Evolutionary conservation across 2,329 filamentous ascomycete genomes (phyloP).

Genomic region (Monilinia aucupariae): DNA sequence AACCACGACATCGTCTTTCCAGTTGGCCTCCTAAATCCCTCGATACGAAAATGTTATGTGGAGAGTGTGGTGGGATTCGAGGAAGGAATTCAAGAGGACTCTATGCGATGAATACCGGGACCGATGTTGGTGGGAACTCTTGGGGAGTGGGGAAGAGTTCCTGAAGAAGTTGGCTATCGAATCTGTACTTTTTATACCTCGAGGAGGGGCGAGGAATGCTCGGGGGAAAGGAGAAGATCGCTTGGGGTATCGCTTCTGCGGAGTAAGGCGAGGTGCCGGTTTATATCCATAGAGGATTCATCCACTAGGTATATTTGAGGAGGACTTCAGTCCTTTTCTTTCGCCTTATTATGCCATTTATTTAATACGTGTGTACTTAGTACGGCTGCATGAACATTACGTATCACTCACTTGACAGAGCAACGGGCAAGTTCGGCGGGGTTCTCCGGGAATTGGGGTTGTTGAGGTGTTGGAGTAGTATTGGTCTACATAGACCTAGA

Average conservation of each 20-base stretch:
- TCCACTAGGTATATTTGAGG: not conserved
- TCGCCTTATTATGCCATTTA: not conserved
- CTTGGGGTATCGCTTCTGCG: not conserved
- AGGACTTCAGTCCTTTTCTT: not conserved
- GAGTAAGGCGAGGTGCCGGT: not conserved
- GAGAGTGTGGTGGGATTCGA: not conserved
- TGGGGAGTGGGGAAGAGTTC: not conserved
- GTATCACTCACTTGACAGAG: not conserved
- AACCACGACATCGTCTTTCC: not conserved
- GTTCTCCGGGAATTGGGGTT: no score
- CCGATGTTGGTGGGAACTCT: not conserved
- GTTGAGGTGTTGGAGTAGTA: not conserved
- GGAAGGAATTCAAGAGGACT: not conserved
- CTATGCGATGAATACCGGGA: not conserved
- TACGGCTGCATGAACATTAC: not conserved
- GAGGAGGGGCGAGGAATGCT: not conserved
- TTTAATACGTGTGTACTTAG: not conserved
- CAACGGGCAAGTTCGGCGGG: not conserved
- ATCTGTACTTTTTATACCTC: not conserved
- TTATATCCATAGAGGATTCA: not conserved
- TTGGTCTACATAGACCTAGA: not conserved
- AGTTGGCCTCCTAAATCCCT: not conserved
- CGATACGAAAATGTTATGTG: not conserved
- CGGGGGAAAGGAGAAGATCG: not conserved
- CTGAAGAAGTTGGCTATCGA: not conserved